Base-by-base conservation (phyloP, 2,329 filamentous ascomycete genomes). In the Fusarium sp. region DNA sequence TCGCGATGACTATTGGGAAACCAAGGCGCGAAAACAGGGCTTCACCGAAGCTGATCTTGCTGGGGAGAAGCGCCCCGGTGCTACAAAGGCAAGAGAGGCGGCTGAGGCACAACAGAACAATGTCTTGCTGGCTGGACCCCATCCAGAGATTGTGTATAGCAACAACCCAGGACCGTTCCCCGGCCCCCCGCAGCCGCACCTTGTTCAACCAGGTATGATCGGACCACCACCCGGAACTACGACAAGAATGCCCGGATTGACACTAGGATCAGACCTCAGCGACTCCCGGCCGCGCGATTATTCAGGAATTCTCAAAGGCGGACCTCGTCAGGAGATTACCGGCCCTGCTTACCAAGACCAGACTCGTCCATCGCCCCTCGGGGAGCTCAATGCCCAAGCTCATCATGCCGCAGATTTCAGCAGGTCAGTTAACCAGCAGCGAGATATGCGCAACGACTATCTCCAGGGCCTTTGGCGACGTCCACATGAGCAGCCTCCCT, bases 1-100 rank as follows among this genome's bases (percentile, higher is more conserved):
- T 44, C 91, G 96, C 52, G 96, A 99, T 81, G 96, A 99, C 79
- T 99, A 99, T 81, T 99, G 96, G 96, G 96, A 98, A 81, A 93
- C 91, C 77, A 98, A 98, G 82, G 96, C 96, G 10, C 88, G 92
- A 49, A 99, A 98, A 82, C 96, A 99, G 81, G 96, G 96, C 13
- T 99, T 99, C 78, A 99, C 96, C 2, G 96, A 99, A 79, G 94
- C 97, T 69, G 96, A 99, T 80, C 86, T 94, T 53, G 96, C 96
- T 6, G 96, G 96, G 43, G 96, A 99, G 82, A 98, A 99, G 84
- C 88, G 96, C 70, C 96, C 96, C 8, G 96, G 96, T 57, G 94
- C 93, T 41, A 90, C 94, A 62, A 97, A 97, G 83, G 92, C 92
- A 66, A 88, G 95, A 76, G 93, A 97, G 82, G 91, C 92, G 45